A percentile compares a stretch with the other conserved stretches of the same genome.
These are phyloP conservation scores for Plenodomus tracheiphilus DNA, from an alignment of 2,329 filamentous ascomycete species.

Conservation along the genomic window DNA sequence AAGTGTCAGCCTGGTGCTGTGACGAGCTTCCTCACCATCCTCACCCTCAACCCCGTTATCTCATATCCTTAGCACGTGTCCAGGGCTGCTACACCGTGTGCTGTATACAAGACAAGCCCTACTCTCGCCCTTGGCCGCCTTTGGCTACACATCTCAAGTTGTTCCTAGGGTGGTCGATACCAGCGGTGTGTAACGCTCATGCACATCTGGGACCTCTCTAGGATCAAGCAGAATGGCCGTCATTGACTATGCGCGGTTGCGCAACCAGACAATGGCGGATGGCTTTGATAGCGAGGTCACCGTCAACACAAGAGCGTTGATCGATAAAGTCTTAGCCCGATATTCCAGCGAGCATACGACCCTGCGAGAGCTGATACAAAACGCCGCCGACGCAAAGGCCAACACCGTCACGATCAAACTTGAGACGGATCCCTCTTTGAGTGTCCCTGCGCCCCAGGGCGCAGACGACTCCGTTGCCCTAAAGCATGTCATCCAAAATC, in stretches of 20 bases:
- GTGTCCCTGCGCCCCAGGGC: conserved; percentile 68
- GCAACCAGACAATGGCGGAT: conserved; percentile 84
- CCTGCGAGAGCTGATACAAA: conserved; percentile 92
- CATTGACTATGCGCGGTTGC: conserved; percentile 67
- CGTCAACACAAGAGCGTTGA: conserved; percentile 93
- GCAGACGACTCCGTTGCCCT: conserved; percentile 71
- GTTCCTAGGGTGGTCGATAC: no score
- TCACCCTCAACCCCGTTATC: neutral
- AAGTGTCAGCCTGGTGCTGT: conserved; percentile 1
- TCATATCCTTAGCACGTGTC: neutral
- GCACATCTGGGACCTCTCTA: neutral
- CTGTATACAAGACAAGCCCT: neutral
- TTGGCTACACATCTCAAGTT: no score
- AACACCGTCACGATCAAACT: conserved; percentile 87
- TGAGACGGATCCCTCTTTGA: conserved; percentile 84
- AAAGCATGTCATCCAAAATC: conserved; percentile 81
- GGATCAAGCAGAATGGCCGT: conserved; percentile 29
- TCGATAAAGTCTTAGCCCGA: conserved; percentile 94
- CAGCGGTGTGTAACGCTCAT: neutral
- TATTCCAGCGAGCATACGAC: conserved; percentile 94
- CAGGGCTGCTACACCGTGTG: neutral
- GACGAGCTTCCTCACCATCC: neutral
- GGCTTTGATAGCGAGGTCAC: conserved; percentile 97
- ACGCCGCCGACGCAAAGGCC: conserved; percentile 95
- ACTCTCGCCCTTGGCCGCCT: neutral